Percentiles rank a stretch among this genome's conserved stretches.
Conservation (phyloP, 2,329 filamentous ascomycete species). For the Fonsecaea monophora region DNA sequence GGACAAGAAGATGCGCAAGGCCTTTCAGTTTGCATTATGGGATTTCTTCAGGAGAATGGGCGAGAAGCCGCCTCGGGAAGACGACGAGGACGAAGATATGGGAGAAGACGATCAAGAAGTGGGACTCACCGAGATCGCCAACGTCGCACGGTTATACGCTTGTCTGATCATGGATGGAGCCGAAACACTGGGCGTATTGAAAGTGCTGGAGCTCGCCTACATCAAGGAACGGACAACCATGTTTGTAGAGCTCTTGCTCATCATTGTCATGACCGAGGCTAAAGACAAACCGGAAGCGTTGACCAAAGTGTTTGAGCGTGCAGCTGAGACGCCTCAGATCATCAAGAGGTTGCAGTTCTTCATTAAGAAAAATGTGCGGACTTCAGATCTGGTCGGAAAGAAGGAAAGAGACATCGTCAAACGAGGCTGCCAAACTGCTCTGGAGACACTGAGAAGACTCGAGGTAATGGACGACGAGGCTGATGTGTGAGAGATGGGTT, state of each 20-base stretch:
- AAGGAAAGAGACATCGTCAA: slow-evolving; percentile 36
- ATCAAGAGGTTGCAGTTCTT: slow-evolving; percentile 80
- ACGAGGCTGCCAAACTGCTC: slow-evolving; percentile 52
- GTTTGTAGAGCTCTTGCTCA: slow-evolving; percentile 81
- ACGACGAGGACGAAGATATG: slow-evolving; percentile 65
- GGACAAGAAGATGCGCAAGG: slow-evolving; percentile 77
- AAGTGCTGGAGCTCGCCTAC: slow-evolving; percentile 75
- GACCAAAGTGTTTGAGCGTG: slow-evolving; percentile 68
- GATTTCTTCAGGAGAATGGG: slow-evolving; percentile 83
- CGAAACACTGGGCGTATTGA: slow-evolving; percentile 64
- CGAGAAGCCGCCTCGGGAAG: slow-evolving; percentile 75
- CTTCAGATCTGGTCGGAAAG: slow-evolving; percentile 59
- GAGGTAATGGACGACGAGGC: not conserved
- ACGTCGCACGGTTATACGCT: slow-evolving; percentile 71
- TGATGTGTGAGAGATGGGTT: slow-evolving; percentile 8
- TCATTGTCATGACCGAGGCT: slow-evolving; percentile 74
- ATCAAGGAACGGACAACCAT: slow-evolving; percentile 76
- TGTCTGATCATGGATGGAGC: slow-evolving; percentile 66
- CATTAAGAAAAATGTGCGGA: slow-evolving; percentile 74
- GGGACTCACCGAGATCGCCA: slow-evolving; percentile 66
- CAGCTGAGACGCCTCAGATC: slow-evolving; percentile 69
- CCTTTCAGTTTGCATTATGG: slow-evolving; percentile 87
- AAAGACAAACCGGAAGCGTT: slow-evolving; percentile 65
- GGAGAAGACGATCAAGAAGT: slow-evolving; percentile 52
- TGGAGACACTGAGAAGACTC: slow-evolving; percentile 49